Base-by-base conservation (phyloP, 495 filamentous ascomycete species). In the Ascodesmis nigricans region DNA sequence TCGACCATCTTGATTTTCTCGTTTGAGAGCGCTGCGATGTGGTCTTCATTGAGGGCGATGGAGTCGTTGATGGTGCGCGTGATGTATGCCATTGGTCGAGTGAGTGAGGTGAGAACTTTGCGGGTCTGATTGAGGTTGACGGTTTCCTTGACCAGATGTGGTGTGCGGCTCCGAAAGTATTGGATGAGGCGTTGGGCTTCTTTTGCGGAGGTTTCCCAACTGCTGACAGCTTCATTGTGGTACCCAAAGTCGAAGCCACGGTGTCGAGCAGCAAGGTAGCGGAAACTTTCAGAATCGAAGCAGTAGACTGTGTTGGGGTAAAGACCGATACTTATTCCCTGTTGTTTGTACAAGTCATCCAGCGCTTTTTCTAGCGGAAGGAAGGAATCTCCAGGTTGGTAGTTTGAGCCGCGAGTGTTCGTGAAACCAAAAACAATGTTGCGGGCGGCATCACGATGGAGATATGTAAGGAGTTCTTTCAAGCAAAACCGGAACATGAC, bases 371-470 rank as follows among this genome's bases (percentile, higher is more conserved):
- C 36, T 0, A 63, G 44, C 0, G 58, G 54, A 4, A 34, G 40
- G 31, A 49, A 58, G 0, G 57, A 60, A 31, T 60, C 59, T 0
- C 60, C 57, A 0, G 58, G 59, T 2, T 29, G 47, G 26, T 59
- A 61, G 35, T 59, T 60, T 4, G 55, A 53, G 9, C 44, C 50
- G 0, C 58, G 44, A 0, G 58, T 60, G 27, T 62, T 61, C 5
- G 55, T 62, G 29, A 62, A 63, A 0, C 58, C 59, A 40, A 61
- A 62, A 3, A 45, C 54, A 25, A 63, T 58, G 39, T 60, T 63
- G 10, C 39, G 40, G 1, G 45, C 41, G 2, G 56, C 54, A 31
- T 43, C 35, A 39, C 15, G 47, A 40, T 60, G 55, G 1, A 60
- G 41, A 20, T 63, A 55, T 0, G 46, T 60, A 4, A 64, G 46